Conservation (phyloP, 2,329 filamentous ascomycete genomes). For the Fusarium chuoi region DNA sequence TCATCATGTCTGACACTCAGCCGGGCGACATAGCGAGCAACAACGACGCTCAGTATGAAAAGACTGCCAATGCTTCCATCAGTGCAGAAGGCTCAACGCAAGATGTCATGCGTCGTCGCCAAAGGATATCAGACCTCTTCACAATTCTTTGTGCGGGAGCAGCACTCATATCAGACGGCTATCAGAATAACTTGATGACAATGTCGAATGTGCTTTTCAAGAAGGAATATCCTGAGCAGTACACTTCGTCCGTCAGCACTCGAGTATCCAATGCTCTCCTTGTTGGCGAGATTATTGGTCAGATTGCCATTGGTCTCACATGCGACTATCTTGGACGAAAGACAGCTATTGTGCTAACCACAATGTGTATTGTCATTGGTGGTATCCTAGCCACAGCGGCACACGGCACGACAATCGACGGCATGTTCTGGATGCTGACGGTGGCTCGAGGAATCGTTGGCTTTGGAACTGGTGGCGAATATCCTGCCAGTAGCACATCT, state of each 20-base stretch:
- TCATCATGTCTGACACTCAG: neutral
- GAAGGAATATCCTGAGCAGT: neutral
- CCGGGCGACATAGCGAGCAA: too few species aligned
- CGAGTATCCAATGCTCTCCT: neutral
- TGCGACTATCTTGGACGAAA: neutral
- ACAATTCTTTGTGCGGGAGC: neutral
- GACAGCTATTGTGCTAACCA: neutral
- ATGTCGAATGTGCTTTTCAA: neutral
- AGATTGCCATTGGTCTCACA: neutral
- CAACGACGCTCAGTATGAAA: neutral
- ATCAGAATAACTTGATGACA: neutral
- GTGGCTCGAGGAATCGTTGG: neutral
- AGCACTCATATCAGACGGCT: neutral
- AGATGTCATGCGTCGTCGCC: neutral
- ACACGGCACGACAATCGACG: neutral
- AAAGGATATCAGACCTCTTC: neutral
- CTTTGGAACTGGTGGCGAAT: neutral
- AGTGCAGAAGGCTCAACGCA: neutral
- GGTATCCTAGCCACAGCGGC: neutral
- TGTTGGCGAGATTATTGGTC: neutral
- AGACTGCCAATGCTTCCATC: neutral
- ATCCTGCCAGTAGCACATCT: neutral
- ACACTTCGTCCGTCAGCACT: neutral
- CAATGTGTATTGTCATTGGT: neutral
- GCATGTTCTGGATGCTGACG: neutral